Evolutionary conservation across 768 basidiomycete species (phyloP).

Genomic region (Rickenella mellea): DNA sequence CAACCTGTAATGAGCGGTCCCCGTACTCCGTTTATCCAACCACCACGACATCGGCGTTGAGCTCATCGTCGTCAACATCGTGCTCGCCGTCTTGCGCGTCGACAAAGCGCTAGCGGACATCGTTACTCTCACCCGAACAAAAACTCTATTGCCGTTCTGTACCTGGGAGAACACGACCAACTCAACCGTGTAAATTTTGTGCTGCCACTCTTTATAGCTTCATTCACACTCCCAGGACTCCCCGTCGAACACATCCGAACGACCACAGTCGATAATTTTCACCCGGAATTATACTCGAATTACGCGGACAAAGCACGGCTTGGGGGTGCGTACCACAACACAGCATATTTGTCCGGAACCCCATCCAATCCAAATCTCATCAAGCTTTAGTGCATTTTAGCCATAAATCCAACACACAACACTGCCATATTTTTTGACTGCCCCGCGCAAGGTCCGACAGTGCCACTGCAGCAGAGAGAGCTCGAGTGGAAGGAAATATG

Average conservation of each 20-base stretch:
- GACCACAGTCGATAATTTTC: too few relatives aligned
- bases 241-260: too few relatives aligned
- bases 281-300: too few relatives aligned
- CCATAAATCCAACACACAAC: neutral
- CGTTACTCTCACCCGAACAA: neutral
- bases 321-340: neutral
- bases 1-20: too few relatives aligned
- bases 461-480: too few relatives aligned
- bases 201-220: too few relatives aligned
- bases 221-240: too few relatives aligned
- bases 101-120: neutral
- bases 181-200: too few relatives aligned
- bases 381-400: neutral
- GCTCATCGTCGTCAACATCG: neutral
- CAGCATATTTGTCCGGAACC: neutral
- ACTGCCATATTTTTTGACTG: neutral
- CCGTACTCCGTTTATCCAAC: neutral
- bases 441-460: too few relatives aligned
- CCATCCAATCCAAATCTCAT: neutral
- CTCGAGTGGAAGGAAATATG: too few relatives aligned
- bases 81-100: neutral
- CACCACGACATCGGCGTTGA: neutral
- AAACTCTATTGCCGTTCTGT: neutral
- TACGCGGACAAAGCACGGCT: too few relatives aligned
- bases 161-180: too few relatives aligned